Percentiles rank a stretch among this genome's conserved stretches.
These are phyloP conservation scores for Trichoderma breve DNA, from an alignment of 2,329 filamentous ascomycete species.

Conservation along the genomic window DNA sequence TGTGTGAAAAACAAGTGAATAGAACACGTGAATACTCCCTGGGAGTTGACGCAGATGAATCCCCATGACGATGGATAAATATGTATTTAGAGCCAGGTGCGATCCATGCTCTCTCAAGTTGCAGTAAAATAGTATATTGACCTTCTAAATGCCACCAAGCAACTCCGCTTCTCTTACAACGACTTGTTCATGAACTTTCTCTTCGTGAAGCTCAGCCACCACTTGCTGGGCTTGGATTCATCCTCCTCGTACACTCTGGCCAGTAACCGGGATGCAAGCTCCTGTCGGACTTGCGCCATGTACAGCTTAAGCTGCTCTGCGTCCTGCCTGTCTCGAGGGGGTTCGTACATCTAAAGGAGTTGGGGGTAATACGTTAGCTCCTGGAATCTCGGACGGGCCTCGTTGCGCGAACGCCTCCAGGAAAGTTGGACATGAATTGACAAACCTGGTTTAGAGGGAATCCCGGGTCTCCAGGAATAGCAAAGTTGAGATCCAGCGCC, in stretches of 20 bases:
- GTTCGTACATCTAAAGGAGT: constrained; percentile 71
- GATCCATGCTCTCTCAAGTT: background rate
- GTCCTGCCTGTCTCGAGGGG: constrained; percentile 81
- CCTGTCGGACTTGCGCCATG: constrained; percentile 88
- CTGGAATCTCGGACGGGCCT: background rate
- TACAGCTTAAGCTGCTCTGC: constrained; percentile 88
- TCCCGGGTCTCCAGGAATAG: constrained; percentile 86
- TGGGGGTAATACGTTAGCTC: background rate
- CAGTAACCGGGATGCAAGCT: constrained; percentile 78
- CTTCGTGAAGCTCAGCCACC: constrained; percentile 99
- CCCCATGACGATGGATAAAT: background rate
- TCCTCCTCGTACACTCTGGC: constrained; percentile 82
- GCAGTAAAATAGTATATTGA: background rate
- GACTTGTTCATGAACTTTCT: constrained; percentile 99
- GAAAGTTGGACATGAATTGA: background rate
- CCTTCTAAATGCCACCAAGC: constrained; percentile 1
- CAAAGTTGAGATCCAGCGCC: constrained; percentile 89
- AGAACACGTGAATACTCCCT: background rate
- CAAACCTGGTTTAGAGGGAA: constrained; percentile 87
- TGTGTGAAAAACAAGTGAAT: background rate
- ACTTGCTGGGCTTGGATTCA: constrained; percentile 72
- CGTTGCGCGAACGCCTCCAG: background rate
- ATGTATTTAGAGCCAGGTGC: background rate
- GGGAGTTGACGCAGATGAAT: background rate
- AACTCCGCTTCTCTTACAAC: constrained; percentile 48